These are phyloP conservation scores for Lipomyces orientalis DNA, from an alignment of 805 yeast genomes.

Conservation along the genomic window DNA sequence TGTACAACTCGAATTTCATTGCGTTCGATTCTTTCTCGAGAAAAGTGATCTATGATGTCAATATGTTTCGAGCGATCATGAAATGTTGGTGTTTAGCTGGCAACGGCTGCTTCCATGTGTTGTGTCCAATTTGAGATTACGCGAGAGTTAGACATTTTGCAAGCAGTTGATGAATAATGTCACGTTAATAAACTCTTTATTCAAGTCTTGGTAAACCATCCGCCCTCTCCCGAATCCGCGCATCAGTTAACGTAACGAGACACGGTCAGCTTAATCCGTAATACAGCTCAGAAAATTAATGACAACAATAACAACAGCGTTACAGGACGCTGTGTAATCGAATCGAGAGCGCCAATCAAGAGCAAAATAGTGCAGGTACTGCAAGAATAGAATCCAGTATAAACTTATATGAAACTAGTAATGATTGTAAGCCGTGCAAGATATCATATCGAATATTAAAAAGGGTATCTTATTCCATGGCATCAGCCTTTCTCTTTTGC, in stretches of 20 bases:
- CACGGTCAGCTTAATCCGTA: not conserved
- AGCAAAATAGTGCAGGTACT: not conserved
- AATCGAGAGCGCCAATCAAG: not conserved
- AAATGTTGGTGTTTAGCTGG: too few species aligned
- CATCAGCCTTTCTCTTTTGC: not conserved
- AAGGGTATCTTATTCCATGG: not conserved
- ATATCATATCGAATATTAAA: not conserved
- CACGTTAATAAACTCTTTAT: too few species aligned
- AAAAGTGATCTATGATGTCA: too few species aligned
- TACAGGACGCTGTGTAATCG: not conserved
- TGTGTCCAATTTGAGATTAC: too few species aligned
- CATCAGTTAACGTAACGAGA: not conserved
- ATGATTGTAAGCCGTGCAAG: not conserved
- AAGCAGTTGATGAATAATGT: too few species aligned
- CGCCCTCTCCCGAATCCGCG: not conserved
- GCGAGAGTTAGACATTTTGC: too few species aligned
- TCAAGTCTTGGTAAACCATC: not conserved
- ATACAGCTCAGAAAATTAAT: not conserved
- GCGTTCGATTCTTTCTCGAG: too few species aligned
- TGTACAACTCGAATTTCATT: too few species aligned
- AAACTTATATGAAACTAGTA: not conserved
- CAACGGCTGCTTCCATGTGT: too few species aligned
- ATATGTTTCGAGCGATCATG: too few species aligned
- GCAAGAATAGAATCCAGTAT: not conserved
- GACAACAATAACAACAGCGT: not conserved